These are phyloP conservation scores for Zymoseptoria pseudotritici DNA, from an alignment of 2,329 filamentous ascomycete genomes.

Conservation along the genomic window DNA sequence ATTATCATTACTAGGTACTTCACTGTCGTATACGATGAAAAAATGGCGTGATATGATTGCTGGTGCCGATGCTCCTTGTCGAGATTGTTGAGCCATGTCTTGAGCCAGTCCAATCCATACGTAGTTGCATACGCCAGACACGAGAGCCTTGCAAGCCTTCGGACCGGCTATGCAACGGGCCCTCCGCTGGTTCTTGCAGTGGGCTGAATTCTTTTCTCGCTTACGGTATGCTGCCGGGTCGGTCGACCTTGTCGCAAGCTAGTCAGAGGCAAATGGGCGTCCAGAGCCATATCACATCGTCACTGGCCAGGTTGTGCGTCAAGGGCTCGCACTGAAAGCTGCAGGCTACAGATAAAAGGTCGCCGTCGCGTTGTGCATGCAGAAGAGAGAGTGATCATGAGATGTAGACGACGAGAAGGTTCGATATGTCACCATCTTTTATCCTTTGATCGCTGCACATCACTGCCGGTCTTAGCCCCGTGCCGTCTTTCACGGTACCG, in stretches of 20 bases:
- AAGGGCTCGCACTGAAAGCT: no score
- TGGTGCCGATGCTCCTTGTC: no score
- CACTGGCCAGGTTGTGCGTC: neutral
- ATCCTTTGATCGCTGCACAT: neutral
- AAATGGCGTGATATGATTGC: no score
- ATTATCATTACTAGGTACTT: no score
- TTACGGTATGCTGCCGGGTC: neutral
- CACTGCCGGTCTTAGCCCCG: neutral
- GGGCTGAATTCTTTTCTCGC: neutral
- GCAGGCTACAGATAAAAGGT: no score
- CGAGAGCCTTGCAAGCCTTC: neutral
- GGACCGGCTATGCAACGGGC: neutral
- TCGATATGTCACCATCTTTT: neutral
- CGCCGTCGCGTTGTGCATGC: neutral
- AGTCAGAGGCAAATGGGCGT: neutral
- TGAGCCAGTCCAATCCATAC: no score
- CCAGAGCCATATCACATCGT: neutral
- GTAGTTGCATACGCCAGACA: neutral
- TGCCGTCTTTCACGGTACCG: neutral
- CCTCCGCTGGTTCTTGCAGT: neutral
- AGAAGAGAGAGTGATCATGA: neutral
- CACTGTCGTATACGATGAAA: no score
- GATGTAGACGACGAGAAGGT: no score
- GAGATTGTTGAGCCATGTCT: no score
- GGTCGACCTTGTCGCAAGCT: neutral